These are phyloP conservation scores for Fragaria iinumae DNA, from an alignment of 306 rosid species.

Conservation along the genomic window DNA sequence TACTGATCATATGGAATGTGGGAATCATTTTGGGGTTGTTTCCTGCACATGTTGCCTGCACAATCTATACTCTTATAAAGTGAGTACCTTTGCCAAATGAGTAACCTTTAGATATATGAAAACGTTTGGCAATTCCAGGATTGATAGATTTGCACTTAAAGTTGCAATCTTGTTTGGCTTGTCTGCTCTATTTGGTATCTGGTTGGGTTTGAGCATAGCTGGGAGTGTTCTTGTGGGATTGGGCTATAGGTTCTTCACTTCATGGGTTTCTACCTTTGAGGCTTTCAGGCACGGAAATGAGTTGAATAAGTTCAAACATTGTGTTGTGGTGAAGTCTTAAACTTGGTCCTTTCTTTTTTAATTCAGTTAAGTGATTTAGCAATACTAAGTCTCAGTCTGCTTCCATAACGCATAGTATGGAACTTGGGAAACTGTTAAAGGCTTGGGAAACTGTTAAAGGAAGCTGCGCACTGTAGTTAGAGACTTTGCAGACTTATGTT, in stretches of 20 bases:
- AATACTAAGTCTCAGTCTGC: neutral
- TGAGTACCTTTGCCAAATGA: constrained; percentile 17
- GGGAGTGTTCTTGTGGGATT: constrained; percentile 73
- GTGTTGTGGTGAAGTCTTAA: constrained; percentile 54
- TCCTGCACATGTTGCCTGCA: constrained; percentile 85
- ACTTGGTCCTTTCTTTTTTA: neutral
- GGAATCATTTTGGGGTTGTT: constrained; percentile 62
- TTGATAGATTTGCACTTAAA: constrained; percentile 63
- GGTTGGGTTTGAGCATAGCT: constrained; percentile 76
- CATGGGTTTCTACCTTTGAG: constrained; percentile 87
- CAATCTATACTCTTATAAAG: constrained; percentile 63
- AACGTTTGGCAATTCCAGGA: constrained; percentile 46
- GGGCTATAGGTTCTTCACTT: constrained; percentile 82
- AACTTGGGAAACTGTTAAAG: constrained; percentile 78
- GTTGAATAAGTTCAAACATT: constrained; percentile 53
- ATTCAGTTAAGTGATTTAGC: constrained; percentile 16
- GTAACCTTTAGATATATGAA: neutral
- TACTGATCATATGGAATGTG: too few relatives aligned
- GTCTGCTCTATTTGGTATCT: constrained; percentile 70
- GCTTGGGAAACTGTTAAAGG: constrained; percentile 85
- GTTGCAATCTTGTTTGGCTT: constrained; percentile 60
- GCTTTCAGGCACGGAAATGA: constrained; percentile 66
- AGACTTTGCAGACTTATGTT: constrained; percentile 79
- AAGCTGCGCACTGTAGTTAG: constrained; percentile 81
- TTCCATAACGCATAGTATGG: constrained; percentile 52